Base-by-base conservation (phyloP, 306 rosid species). In the Corylus avellana region DNA sequence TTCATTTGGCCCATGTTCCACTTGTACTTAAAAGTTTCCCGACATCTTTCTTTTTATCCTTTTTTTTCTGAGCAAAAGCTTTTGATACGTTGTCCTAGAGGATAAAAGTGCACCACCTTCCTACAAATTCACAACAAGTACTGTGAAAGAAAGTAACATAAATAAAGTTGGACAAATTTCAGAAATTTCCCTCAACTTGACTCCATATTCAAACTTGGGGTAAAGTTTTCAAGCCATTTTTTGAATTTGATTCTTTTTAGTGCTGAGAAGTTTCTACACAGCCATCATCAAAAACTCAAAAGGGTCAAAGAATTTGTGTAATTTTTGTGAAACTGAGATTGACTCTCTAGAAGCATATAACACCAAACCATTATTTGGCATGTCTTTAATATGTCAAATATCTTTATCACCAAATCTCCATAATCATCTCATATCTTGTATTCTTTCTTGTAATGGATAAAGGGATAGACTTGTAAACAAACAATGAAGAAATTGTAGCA, bases 271-370 rank as follows among this genome's bases (percentile, higher is more conserved):
- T 79, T 76, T 81, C 68, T 79, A 84, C 81, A 58, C 75, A 77
- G 13, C 44, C 59, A 66, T 64, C 46, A 79, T 79, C 39, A 77
- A 18, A 58, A 58, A 4, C 32, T 57, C 32, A 46, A 42, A 78
- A 59, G 62, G 11, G 61, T 74, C 71, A 77, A 70, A 11, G 50
- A 76, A 63, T 42, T 1, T 32, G 35, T 32, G 35, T 32, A 32
- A 32, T 3, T 32, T 42, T 32, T 42, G 46, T 42, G 46, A 67
- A n/a, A 49, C 53, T 9, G 16, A 49, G 53, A 49, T 79, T 87
- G 88, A 84, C 79, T 68, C 78, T 84, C 86, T 84, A 76, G 82
- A 87, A 81, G 78, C 13, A 42, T 53, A 6, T 63, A 62, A 71
- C 50, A 46, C 51, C 32, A 14, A 14, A n/a, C 22, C 27, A 7